Conservation (phyloP, 2,329 filamentous ascomycete species). For the Cytospora paraplurivora region DNA sequence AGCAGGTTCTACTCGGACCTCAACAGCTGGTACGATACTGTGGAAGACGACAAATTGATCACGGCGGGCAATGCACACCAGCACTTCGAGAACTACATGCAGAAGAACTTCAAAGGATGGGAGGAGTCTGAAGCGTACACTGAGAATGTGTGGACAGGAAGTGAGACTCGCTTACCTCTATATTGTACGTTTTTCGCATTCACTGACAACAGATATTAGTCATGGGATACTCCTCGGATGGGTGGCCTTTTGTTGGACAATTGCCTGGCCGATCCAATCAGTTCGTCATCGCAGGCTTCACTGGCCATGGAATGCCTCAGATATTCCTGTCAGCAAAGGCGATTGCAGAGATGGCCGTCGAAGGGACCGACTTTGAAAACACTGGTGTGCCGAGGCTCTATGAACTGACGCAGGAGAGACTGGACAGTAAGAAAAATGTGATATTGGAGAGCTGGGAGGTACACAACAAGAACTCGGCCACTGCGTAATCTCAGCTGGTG, state of each 20-base stretch:
- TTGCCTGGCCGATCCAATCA: slow-evolving; percentile 44
- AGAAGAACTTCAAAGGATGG: slow-evolving; percentile 48
- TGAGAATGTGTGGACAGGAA: slow-evolving; percentile 47
- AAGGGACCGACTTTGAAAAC: slow-evolving; percentile 37
- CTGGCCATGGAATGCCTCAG: slow-evolving; percentile 54
- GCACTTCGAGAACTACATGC: slow-evolving; percentile 51
- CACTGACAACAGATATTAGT: slow-evolving; percentile 34
- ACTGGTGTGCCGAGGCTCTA: slow-evolving; percentile 43
- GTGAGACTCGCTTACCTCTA: slow-evolving; percentile 31
- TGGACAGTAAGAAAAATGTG: slow-evolving; percentile 30
- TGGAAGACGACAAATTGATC: slow-evolving; percentile 46
- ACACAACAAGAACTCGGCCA: slow-evolving; percentile 12
- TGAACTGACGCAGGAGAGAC: slow-evolving; percentile 37
- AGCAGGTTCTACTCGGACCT: slow-evolving; percentile 37
- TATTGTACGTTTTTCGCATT: neutral
- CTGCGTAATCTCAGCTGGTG: neutral
- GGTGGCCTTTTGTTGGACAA: slow-evolving; percentile 46
- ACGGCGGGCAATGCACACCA: slow-evolving; percentile 37
- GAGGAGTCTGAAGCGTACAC: slow-evolving; percentile 43
- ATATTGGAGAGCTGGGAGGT: slow-evolving; percentile 24
- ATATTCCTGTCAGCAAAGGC: slow-evolving; percentile 46
- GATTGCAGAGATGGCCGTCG: slow-evolving; percentile 44
- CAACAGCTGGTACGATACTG: slow-evolving; percentile 46
- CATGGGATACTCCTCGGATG: slow-evolving; percentile 47
- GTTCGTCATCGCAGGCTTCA: slow-evolving; percentile 52